phyloP scores from a whole-genome alignment of 2,329 filamentous ascomycete genomes.

The Fusarium sp. region DNA sequence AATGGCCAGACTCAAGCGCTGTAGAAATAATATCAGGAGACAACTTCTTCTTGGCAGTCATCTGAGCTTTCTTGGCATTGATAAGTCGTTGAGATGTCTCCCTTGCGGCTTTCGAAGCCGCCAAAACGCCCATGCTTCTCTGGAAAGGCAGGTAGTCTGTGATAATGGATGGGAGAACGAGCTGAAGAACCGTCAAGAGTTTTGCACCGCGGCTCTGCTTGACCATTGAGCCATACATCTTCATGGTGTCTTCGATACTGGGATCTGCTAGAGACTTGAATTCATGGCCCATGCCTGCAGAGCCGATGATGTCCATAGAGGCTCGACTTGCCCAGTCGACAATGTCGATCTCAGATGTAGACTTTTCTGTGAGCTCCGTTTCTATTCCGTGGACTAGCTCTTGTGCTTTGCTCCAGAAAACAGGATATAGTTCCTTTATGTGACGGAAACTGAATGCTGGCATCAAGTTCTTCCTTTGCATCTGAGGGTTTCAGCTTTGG shows the following conservation, averaged over 20 bases:
- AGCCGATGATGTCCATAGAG: conserved; percentile 56
- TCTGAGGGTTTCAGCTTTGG: neutral
- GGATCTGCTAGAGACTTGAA: conserved; percentile 53
- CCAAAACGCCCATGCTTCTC: conserved; percentile 34
- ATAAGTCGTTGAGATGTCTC: conserved; percentile 52
- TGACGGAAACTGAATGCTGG: conserved; percentile 42
- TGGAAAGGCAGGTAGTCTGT: conserved; percentile 38
- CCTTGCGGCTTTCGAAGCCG: conserved; percentile 28
- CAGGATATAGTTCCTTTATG: conserved; percentile 36
- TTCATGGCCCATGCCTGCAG: conserved; percentile 54
- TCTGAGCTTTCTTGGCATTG: conserved; percentile 48
- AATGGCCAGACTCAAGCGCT: conserved; percentile 51
- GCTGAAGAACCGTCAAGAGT: conserved; percentile 26
- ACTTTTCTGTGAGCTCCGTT: conserved; percentile 1
- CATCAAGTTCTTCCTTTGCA: conserved; percentile 41
- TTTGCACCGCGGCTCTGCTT: conserved; percentile 46
- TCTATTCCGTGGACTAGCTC: conserved; percentile 18
- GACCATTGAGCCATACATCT: conserved; percentile 47
- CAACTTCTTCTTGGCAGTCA: conserved; percentile 44
- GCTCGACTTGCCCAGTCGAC: conserved; percentile 39
- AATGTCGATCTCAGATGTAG: conserved; percentile 14
- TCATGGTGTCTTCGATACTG: conserved; percentile 51
- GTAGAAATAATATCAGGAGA: conserved; percentile 58
- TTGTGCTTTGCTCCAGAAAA: conserved; percentile 35
- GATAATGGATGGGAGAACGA: conserved; percentile 30